Percentiles rank a stretch among this genome's conserved stretches.
Evolutionary conservation across 1,284 basidiomycete genomes (phyloP).

Genomic region (Phellopilus nigrolimitatus): DNA sequence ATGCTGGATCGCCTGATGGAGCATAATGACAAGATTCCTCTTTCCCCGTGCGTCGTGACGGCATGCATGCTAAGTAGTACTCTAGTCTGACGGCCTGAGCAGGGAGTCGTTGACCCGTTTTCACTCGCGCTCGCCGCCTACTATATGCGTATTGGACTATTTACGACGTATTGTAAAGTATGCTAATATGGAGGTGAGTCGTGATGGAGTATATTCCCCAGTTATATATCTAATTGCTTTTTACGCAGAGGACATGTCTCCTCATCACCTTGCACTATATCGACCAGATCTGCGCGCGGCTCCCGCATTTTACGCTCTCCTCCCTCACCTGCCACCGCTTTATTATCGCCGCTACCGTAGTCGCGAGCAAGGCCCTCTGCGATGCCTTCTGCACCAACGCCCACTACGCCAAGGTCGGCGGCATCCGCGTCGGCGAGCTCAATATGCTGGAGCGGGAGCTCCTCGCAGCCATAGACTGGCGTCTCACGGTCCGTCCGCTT

Average conservation of each 20-base stretch:
- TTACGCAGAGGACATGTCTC: constrained; percentile 74
- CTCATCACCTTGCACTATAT: constrained; percentile 90
- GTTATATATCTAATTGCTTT: not conserved
- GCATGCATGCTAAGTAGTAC: constrained; percentile 18
- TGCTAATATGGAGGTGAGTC: constrained; percentile 83
- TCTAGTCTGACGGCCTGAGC: constrained; percentile 25
- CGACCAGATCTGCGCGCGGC: constrained; percentile 86
- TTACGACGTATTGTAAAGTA: constrained; percentile 86
- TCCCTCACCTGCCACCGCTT: constrained; percentile 95
- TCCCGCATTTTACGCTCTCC: constrained; percentile 84
- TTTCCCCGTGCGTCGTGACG: constrained; percentile 60
- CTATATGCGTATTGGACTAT: constrained; percentile 85
- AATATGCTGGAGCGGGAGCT: constrained; percentile 93
- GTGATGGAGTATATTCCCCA: not conserved
- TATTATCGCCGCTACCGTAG: constrained; percentile 83
- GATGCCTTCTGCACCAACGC: constrained; percentile 92
- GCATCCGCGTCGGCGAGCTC: constrained; percentile 84
- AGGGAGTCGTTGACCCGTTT: constrained; percentile 87
- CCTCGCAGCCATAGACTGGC: constrained; percentile 86
- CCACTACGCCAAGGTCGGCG: constrained; percentile 91
- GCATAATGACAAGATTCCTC: constrained; percentile 90
- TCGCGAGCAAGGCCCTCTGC: constrained; percentile 87
- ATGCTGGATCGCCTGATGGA: constrained; percentile 90
- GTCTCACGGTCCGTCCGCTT: constrained; percentile 71
- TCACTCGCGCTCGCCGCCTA: constrained; percentile 85